A percentile compares a stretch with the other conserved stretches of the same genome.
Conservation (phyloP, 2,329 filamentous ascomycete genomes). For the Chaetomiaceae sp. region DNA sequence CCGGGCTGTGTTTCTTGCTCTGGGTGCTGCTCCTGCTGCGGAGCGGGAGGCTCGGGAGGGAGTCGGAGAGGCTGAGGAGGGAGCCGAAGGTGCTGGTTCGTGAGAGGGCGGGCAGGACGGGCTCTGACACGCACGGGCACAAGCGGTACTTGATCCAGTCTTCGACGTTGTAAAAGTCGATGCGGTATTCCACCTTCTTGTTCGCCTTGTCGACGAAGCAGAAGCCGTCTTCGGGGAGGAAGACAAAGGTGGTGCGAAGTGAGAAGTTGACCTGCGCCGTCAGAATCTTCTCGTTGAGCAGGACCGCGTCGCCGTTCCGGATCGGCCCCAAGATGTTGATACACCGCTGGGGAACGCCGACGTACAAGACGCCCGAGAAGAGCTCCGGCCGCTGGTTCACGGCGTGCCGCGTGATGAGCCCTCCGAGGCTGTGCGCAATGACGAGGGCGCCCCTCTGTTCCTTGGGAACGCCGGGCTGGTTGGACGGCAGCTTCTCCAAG, state of each 20-base stretch:
- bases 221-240: slow-evolving; percentile 79
- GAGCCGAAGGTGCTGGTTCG: slow-evolving; percentile 40
- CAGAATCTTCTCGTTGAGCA: slow-evolving; percentile 82
- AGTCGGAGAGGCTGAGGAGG: slow-evolving; percentile 43
- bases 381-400: slow-evolving; percentile 82
- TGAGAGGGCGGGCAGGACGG: slow-evolving; percentile 56
- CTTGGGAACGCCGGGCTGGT: slow-evolving; percentile 50
- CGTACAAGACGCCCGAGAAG: slow-evolving; percentile 81
- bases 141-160: slow-evolving; percentile 75
- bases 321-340: slow-evolving; percentile 89
- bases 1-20: slow-evolving; percentile 29
- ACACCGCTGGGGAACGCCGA: slow-evolving; percentile 78
- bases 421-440: slow-evolving; percentile 82
- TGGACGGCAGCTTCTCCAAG: slow-evolving; percentile 69
- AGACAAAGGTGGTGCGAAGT: slow-evolving; percentile 76
- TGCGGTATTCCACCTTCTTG: slow-evolving; percentile 70
- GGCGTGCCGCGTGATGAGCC: slow-evolving; percentile 80
- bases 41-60: slow-evolving; percentile 41
- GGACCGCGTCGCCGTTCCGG: slow-evolving; percentile 86
- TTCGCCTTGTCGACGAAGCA: slow-evolving; percentile 84
- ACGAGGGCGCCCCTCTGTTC: slow-evolving; percentile 68
- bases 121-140: slow-evolving; percentile 68
- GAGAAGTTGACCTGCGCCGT: slow-evolving; percentile 93
- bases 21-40: slow-evolving; percentile 43
- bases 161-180: slow-evolving; percentile 78